Percentiles rank a stretch among this genome's conserved stretches.
Evolutionary conservation across 345 rosid genomes (phyloP).

Genomic region (Pistacia vera): DNA sequence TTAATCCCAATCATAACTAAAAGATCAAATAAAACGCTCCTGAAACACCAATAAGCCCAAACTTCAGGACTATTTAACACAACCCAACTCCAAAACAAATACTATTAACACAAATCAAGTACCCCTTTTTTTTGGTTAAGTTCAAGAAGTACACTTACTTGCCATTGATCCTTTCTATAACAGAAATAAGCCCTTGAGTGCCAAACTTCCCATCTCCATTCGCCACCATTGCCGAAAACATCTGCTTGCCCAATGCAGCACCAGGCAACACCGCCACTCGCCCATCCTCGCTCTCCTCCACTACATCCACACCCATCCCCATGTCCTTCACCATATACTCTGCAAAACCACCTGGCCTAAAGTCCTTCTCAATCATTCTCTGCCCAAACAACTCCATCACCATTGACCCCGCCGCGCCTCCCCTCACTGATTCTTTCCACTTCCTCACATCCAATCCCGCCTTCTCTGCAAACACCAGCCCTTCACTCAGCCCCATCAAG

Average conservation of each 20-base stretch:
- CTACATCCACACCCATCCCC: constrained; percentile 74
- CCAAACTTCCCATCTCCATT: constrained; percentile 79
- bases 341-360: constrained; percentile 66
- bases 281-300: constrained; percentile 47
- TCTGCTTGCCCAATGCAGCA: constrained; percentile 71
- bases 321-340: constrained; percentile 88
- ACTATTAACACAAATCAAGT: not conserved
- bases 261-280: constrained; percentile 56
- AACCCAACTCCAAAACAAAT: not conserved
- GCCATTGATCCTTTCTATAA: constrained; percentile 70
- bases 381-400: constrained; percentile 74
- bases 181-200: constrained; percentile 74
- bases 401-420: constrained; percentile 69
- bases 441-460: constrained; percentile 60
- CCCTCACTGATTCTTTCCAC: constrained; percentile 52
- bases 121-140: too few relatives aligned
- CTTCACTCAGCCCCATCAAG: constrained; percentile 75
- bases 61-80: not conserved
- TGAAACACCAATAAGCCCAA: not conserved
- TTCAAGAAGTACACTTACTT: constrained; percentile 20
- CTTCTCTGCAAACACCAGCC: constrained; percentile 63
- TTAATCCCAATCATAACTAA: not conserved
- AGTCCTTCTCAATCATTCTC: constrained; percentile 65
- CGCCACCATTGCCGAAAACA: constrained; percentile 83
- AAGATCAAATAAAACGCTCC: not conserved